Evolutionary conservation across 176 grass and related monocot genomes (phyloP), one percentile per base, ranked within the genome.

Genomic region (Bonia amplexicaulis): DNA sequence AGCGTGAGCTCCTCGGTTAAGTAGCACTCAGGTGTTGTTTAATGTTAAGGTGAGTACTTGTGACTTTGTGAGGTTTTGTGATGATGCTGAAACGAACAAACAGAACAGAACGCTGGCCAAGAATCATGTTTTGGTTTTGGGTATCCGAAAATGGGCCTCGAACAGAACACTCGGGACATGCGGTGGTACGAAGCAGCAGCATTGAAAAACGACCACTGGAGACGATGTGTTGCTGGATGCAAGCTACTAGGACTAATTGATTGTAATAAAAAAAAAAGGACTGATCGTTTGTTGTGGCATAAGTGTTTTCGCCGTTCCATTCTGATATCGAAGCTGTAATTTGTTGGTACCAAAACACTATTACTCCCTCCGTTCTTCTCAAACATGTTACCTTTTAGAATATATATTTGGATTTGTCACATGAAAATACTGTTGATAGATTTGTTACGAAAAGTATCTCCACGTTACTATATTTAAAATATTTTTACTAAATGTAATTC

Each of bases 41-140:
- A 73, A 25, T 13, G 65, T 1, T 25, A 13, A 40, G 9, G 41
- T 4, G 26, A 22, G 47, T 67, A 39, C 62, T 0, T 23, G 49
- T 14, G 71, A 59, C 7, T 1, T 16, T 27, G 48, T 14, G 71
- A 59, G 11, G 8, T n/a, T 27, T 12, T 45, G 78, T n/a, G 47
- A 20, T 22, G 41, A 22, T 19, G 77, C 51, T 17, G 77, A 76
- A 69, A 80, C 41, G 72, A 76, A 33, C 54, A 25, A 70, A 27
- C 61, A 46, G 49, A 79, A 59, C 75, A 27, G 7, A 77, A 58
- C 82, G 39, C 72, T 42, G 70, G 77, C 73, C 77, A 64, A 85
- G 82, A 85, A 85, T 85, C 82, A 63, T 52, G 52, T 23, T 25
- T 29, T 84, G 35, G 52, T 23, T 25, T 29, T 84, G 35, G 87